Evolutionary conservation across 1,284 basidiomycete species (phyloP).

Genomic region (Puccinia hordei): DNA sequence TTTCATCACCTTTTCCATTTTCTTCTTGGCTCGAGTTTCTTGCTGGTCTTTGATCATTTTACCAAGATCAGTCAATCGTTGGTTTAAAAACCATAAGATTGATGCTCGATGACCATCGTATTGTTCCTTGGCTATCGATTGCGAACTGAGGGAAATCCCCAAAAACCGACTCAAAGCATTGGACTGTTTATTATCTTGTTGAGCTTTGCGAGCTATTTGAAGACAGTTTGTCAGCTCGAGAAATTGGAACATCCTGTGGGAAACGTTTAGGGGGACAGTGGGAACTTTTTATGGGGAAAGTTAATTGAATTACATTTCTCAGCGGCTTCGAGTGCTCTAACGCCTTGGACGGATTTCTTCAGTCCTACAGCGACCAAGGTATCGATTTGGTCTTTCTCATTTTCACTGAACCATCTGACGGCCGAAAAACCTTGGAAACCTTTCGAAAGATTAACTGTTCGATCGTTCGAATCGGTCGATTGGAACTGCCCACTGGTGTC

Average conservation of each 20-base stretch:
- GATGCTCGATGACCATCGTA: slow-evolving; percentile 78
- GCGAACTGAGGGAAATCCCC: slow-evolving; percentile 66
- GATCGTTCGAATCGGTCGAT: slow-evolving; percentile 3
- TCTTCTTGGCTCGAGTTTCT: slow-evolving; percentile 78
- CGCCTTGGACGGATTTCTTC: slow-evolving; percentile 76
- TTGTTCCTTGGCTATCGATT: slow-evolving; percentile 72
- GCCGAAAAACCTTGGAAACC: slow-evolving; percentile 65
- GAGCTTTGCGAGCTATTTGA: slow-evolving; percentile 66
- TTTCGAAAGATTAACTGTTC: slow-evolving; percentile 53
- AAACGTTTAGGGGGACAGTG: slow-evolving; percentile 43
- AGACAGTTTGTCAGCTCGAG: slow-evolving; percentile 49
- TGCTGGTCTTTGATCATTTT: slow-evolving; percentile 80
- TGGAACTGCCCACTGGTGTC: neutral
- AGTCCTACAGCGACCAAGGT: slow-evolving; percentile 80
- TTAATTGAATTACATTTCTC: slow-evolving; percentile 69
- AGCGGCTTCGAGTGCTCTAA: slow-evolving; percentile 77
- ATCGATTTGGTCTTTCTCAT: slow-evolving; percentile 87
- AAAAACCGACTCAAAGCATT: slow-evolving; percentile 53
- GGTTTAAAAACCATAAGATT: slow-evolving; percentile 80
- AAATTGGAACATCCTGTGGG: slow-evolving; percentile 51
- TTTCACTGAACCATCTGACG: slow-evolving; percentile 73
- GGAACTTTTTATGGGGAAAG: slow-evolving; percentile 50
- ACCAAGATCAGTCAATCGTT: slow-evolving; percentile 74
- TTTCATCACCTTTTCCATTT: slow-evolving; percentile 74
- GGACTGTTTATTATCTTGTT: slow-evolving; percentile 61